phyloP scores from a whole-genome alignment of 108 stramenopile genomes.

The Stephanodiscus triporus region DNA sequence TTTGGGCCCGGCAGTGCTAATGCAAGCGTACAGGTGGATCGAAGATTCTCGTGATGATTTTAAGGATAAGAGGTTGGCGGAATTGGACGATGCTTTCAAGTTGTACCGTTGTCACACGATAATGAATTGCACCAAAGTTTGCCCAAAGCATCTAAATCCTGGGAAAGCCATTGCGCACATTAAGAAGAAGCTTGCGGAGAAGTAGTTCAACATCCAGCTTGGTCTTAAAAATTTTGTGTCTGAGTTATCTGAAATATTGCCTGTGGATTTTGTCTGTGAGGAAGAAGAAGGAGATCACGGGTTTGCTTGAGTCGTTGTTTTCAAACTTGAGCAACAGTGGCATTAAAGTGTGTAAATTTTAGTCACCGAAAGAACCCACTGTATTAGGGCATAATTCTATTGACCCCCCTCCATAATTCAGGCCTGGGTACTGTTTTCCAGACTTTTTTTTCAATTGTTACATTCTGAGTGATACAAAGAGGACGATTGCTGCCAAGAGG shows the following conservation, averaged over 20 bases:
- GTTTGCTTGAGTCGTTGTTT: neutral
- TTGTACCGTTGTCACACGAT: conserved; percentile 98
- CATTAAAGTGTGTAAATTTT: neutral
- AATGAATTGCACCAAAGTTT: conserved; percentile 99
- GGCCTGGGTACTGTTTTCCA: neutral
- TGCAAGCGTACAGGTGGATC: conserved; percentile 98
- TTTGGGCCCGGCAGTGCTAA: conserved; percentile 96
- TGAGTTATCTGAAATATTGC: neutral
- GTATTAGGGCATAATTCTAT: too few relatives aligned
- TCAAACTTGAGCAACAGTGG: neutral
- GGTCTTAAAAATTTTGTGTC: neutral
- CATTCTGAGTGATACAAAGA: neutral
- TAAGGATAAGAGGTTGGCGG: conserved; percentile 88
- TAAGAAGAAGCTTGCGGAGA: conserved; percentile 91
- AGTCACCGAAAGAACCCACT: neutral
- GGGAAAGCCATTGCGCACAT: conserved; percentile 98
- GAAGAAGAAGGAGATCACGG: neutral
- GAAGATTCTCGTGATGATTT: conserved; percentile 94
- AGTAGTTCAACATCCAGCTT: conserved; percentile 12
- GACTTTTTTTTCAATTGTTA: neutral
- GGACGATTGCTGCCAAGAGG: neutral
- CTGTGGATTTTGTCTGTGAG: neutral
- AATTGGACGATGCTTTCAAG: conserved; percentile 97
- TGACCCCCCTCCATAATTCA: neutral
- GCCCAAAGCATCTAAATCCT: conserved; percentile 99